Evolutionary conservation across 2,329 filamentous ascomycete species (phyloP).

Genomic region (Epichloe uncinata): DNA sequence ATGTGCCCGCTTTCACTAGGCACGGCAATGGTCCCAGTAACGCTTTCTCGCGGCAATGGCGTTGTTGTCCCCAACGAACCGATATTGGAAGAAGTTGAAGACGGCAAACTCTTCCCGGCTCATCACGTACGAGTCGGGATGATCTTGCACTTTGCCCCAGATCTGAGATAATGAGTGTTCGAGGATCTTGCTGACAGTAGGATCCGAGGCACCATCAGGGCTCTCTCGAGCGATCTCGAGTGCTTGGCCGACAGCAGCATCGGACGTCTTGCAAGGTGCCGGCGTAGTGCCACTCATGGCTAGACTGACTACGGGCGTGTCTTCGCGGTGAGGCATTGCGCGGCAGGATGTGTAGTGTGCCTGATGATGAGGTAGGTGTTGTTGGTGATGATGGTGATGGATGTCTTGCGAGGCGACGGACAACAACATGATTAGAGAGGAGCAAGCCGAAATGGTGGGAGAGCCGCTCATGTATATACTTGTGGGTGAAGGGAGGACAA

Average conservation of each 20-base stretch:
- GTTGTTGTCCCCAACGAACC: slow-evolving; percentile 42
- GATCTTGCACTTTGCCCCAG: slow-evolving; percentile 52
- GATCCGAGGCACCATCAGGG: slow-evolving; percentile 50
- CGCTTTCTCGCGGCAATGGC: slow-evolving; percentile 34
- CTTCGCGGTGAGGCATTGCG: slow-evolving; percentile 13
- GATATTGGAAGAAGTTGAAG: slow-evolving; percentile 70
- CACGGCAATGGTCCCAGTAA: slow-evolving; percentile 37
- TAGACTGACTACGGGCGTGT: slow-evolving; percentile 7
- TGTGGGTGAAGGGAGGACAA: not conserved
- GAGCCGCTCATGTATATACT: slow-evolving; percentile 10
- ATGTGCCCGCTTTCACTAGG: slow-evolving; percentile 10
- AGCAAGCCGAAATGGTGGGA: not conserved
- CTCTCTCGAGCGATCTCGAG: slow-evolving; percentile 65
- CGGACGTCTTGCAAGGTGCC: slow-evolving; percentile 12
- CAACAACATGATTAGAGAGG: slow-evolving; percentile 11
- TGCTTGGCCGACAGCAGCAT: slow-evolving; percentile 46
- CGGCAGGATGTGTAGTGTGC: not conserved
- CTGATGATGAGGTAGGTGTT: not conserved
- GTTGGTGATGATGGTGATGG: slow-evolving; percentile 6
- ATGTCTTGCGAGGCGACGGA: slow-evolving; percentile 10
- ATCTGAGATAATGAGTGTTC: slow-evolving; percentile 49
- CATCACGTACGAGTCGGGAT: slow-evolving; percentile 61
- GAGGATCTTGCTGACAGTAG: slow-evolving; percentile 49
- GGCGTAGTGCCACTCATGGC: slow-evolving; percentile 3
- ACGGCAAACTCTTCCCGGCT: slow-evolving; percentile 66